phyloP scores from a whole-genome alignment of 352 stramenopile species.

The Globisporangium paroecandrum region DNA sequence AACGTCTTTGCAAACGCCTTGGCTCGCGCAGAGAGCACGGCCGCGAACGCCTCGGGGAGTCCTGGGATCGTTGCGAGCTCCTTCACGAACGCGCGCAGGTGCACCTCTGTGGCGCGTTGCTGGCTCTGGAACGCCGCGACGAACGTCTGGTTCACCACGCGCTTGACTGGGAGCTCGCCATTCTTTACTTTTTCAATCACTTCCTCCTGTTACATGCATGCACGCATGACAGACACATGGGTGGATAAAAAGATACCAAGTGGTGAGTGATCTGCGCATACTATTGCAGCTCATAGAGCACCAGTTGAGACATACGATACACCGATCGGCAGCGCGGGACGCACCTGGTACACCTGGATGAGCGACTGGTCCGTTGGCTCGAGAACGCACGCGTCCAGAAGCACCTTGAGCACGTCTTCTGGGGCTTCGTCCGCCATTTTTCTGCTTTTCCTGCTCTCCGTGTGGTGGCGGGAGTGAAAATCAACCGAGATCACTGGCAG shows the following conservation, averaged over 20 bases:
- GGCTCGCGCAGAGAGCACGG: conserved; percentile 36
- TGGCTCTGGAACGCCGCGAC: conserved; percentile 50
- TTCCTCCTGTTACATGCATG: conserved; percentile 37
- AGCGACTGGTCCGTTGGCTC: conserved; percentile 42
- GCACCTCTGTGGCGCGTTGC: conserved; percentile 48
- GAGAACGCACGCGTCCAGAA: conserved; percentile 53
- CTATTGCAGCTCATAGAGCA: background rate
- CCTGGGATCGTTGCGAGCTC: conserved; percentile 31
- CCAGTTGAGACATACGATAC: background rate
- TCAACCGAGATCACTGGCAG: conserved; percentile 26
- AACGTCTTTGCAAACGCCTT: conserved; percentile 53
- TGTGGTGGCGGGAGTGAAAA: conserved; percentile 6
- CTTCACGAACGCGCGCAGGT: conserved; percentile 49
- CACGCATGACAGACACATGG: background rate
- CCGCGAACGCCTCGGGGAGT: conserved; percentile 50
- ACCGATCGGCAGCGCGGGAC: background rate
- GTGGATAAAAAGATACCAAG: conserved; percentile 3
- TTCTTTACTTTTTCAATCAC: conserved; percentile 57
- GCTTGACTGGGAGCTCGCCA: conserved; percentile 61
- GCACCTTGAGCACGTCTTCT: conserved; percentile 62
- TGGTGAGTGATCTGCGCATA: background rate
- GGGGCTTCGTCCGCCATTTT: conserved; percentile 15
- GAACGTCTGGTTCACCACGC: conserved; percentile 58
- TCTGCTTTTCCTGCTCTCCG: conserved; percentile 1
- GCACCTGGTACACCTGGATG: conserved; percentile 62